Evolutionary conservation across 106 monocot species (phyloP).

Genomic region (Platanthera zijinensis): DNA sequence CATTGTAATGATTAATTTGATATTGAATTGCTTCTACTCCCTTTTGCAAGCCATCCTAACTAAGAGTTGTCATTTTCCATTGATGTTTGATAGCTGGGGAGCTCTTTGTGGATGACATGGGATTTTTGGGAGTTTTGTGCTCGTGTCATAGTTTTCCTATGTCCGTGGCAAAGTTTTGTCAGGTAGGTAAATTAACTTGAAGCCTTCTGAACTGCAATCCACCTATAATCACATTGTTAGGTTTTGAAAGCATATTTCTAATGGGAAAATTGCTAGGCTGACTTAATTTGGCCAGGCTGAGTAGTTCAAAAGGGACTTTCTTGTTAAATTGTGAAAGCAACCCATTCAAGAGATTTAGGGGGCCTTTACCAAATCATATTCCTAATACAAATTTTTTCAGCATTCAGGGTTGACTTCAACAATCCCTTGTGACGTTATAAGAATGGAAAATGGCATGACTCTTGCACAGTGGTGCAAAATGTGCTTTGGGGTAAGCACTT

Average conservation of each 20-base stretch:
- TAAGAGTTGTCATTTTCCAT: constrained; percentile 8
- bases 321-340: too few relatives aligned
- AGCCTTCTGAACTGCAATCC: not conserved
- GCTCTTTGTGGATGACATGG: constrained; percentile 59
- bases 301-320: too few relatives aligned
- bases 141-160: constrained; percentile 63
- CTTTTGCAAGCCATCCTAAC: not conserved
- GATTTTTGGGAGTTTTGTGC: constrained; percentile 68
- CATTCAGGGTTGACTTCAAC: constrained; percentile 64
- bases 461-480: constrained; percentile 61
- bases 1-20: not conserved
- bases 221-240: not conserved
- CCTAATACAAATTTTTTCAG: constrained; percentile 31
- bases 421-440: constrained; percentile 57
- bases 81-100: constrained; percentile 59
- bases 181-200: constrained; percentile 40
- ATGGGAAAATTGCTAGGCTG: not conserved
- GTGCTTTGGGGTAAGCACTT: constrained; percentile 46
- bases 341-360: too few relatives aligned
- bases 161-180: constrained; percentile 88
- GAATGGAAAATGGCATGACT: constrained; percentile 71
- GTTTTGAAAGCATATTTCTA: constrained; percentile 5
- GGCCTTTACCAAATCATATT: too few relatives aligned
- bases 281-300: too few relatives aligned
- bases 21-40: not conserved